Evolutionary conservation across 2,329 filamentous ascomycete genomes (phyloP).

Genomic region (Hysterium pulicare): DNA sequence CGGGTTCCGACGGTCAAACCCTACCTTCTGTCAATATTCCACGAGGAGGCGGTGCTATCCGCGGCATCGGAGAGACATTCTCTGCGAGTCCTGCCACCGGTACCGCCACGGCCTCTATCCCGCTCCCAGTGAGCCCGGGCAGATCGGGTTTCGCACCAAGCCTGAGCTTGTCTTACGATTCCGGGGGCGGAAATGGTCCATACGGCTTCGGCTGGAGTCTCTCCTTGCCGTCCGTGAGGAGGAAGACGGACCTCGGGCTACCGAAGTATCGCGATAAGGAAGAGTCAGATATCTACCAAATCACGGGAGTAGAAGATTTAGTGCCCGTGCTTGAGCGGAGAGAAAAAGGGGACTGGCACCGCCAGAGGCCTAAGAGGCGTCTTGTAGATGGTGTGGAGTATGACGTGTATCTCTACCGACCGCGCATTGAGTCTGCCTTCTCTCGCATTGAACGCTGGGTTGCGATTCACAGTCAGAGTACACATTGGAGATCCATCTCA

Average conservation of each 20-base stretch:
- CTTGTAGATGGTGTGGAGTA: constrained; percentile 5
- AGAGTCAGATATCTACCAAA: constrained; percentile 20
- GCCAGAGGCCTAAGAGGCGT: background rate
- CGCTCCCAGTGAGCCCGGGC: constrained; percentile 8
- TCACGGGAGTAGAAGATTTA: constrained; percentile 23
- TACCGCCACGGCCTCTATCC: constrained; percentile 5
- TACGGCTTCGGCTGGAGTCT: constrained; percentile 32
- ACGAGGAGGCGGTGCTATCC: constrained; percentile 7
- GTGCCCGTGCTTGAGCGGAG: constrained; percentile 13
- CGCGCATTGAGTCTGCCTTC: constrained; percentile 12
- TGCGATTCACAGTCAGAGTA: background rate
- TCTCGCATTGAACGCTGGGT: constrained; percentile 15
- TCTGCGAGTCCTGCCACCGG: constrained; percentile 8
- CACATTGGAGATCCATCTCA: constrained; percentile 18
- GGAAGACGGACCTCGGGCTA: constrained; percentile 22
- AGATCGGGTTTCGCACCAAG: constrained; percentile 7
- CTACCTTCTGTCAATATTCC: constrained; percentile 1
- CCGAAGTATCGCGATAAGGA: constrained; percentile 20
- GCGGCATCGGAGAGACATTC: constrained; percentile 9
- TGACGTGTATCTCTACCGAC: constrained; percentile 11
- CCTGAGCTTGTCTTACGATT: constrained; percentile 22
- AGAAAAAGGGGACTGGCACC: background rate
- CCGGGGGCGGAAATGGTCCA: constrained; percentile 22
- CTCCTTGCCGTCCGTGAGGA: constrained; percentile 9
- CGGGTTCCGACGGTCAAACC: no score